phyloP scores from a whole-genome alignment of 108 stramenopile genomes.

The Cyclotella cryptica region DNA sequence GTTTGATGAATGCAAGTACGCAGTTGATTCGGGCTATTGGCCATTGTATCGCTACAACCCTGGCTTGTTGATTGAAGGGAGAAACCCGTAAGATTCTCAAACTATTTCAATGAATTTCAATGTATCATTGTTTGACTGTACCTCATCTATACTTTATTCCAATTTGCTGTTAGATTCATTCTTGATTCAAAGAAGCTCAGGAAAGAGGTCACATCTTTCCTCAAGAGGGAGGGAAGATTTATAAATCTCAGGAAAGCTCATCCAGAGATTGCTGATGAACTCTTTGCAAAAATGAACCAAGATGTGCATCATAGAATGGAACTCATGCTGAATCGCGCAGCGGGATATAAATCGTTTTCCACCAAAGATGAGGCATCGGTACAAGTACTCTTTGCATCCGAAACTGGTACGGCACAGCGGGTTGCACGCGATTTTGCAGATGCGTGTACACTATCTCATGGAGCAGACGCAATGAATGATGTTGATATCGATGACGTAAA shows the following conservation, averaged over 20 bases:
- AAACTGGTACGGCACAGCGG: conserved; percentile 62
- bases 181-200: conserved; percentile 71
- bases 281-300: conserved; percentile 57
- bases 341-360: conserved; percentile 65
- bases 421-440: conserved; percentile 69
- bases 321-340: conserved; percentile 54
- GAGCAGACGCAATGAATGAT: conserved; percentile 65
- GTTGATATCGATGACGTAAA: conserved; percentile 62
- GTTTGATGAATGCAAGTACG: conserved; percentile 62
- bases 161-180: conserved; percentile 42
- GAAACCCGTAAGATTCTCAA: conserved; percentile 1
- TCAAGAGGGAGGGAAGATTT: conserved; percentile 67
- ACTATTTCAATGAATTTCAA: background rate
- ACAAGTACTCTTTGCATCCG: conserved; percentile 64
- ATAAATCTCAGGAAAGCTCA: conserved; percentile 58
- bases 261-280: conserved; percentile 67
- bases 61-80: conserved; percentile 27
- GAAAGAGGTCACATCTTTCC: conserved; percentile 61
- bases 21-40: conserved; percentile 68
- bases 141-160: background rate
- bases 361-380: conserved; percentile 60
- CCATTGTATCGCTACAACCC: conserved; percentile 69
- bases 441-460: conserved; percentile 59
- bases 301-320: conserved; percentile 75
- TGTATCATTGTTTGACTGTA: background rate